Conservation (phyloP, 2,329 filamentous ascomycete genomes). For the Graphiopsis chlorocephala region DNA sequence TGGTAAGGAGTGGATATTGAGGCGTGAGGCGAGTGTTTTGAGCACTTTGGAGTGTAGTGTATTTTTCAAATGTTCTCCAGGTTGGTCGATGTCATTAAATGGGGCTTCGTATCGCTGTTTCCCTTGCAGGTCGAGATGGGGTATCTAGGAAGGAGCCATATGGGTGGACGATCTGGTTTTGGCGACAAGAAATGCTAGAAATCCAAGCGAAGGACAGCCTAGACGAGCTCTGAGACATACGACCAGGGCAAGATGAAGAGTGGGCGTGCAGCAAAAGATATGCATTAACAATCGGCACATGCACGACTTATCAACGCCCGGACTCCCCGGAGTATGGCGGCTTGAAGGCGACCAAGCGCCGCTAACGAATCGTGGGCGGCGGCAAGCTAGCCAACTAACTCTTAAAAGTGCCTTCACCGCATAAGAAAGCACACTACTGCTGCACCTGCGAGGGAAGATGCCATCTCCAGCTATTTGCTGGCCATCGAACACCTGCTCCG, state of each 20-base stretch:
- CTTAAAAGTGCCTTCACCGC: not conserved
- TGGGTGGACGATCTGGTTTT: not conserved
- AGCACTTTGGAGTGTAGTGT: not conserved
- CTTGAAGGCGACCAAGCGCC: not conserved
- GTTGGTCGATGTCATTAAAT: not conserved
- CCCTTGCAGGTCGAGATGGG: not conserved
- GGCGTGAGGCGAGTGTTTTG: not conserved
- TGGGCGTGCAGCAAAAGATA: not conserved
- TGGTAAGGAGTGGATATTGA: not conserved
- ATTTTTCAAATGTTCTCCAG: not conserved
- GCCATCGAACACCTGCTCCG: not conserved
- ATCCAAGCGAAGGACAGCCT: not conserved
- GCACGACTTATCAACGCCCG: not conserved
- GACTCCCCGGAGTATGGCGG: not conserved
- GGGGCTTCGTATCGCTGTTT: not conserved
- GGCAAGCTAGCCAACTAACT: not conserved
- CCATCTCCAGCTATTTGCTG: not conserved
- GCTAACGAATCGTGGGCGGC: conserved; percentile 2
- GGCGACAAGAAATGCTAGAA: not conserved
- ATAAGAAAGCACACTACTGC: not conserved
- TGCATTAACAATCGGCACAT: not conserved
- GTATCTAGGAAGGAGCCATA: not conserved
- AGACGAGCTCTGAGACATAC: not conserved
- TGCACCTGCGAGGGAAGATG: not conserved
- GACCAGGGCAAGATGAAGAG: not conserved